These are phyloP conservation scores for Calonectria ilicicola DNA, from an alignment of 2,329 filamentous ascomycete species.

Conservation along the genomic window DNA sequence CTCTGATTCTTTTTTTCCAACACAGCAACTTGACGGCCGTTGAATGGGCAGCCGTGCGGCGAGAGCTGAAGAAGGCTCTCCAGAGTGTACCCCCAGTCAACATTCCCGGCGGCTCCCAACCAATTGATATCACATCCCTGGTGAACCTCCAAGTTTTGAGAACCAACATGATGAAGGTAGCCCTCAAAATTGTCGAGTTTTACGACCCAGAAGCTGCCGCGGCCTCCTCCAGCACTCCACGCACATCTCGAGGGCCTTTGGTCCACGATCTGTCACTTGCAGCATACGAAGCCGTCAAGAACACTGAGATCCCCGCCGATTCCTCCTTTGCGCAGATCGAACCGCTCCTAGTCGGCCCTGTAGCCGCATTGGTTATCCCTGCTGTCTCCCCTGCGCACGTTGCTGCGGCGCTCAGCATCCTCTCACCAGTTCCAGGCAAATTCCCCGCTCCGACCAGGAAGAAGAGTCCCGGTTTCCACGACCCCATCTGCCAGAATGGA, in stretches of 20 bases:
- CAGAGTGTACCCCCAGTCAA: conserved; percentile 52
- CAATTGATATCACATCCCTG: conserved; percentile 64
- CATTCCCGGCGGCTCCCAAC: conserved; percentile 40
- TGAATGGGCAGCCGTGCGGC: conserved; percentile 65
- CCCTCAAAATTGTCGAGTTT: conserved; percentile 88
- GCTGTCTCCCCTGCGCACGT: conserved; percentile 86
- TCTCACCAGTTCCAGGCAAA: conserved; percentile 76
- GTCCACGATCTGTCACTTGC: conserved; percentile 66
- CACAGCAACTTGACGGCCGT: conserved; percentile 77
- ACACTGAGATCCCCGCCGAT: conserved; percentile 47
- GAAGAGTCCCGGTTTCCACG: conserved; percentile 84
- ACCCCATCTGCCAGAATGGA: conserved; percentile 81
- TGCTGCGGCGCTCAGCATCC: conserved; percentile 81
- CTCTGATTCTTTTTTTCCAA: conserved; percentile 86
- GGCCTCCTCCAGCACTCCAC: conserved; percentile 44
- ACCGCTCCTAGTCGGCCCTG: conserved; percentile 83
- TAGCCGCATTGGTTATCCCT: conserved; percentile 85
- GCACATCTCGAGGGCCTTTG: conserved; percentile 49
- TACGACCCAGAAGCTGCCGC: conserved; percentile 66
- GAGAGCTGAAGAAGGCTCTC: conserved; percentile 59
- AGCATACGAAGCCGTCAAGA: conserved; percentile 63
- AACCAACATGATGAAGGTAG: conserved; percentile 88
- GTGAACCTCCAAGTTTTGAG: conserved; percentile 87
- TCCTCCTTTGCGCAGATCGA: conserved; percentile 71
- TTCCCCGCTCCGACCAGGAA: conserved; percentile 85